Evolutionary conservation across 805 yeast genomes (phyloP), one percentile per base, ranked within the genome.

Genomic region (Saturnispora galanensis): DNA sequence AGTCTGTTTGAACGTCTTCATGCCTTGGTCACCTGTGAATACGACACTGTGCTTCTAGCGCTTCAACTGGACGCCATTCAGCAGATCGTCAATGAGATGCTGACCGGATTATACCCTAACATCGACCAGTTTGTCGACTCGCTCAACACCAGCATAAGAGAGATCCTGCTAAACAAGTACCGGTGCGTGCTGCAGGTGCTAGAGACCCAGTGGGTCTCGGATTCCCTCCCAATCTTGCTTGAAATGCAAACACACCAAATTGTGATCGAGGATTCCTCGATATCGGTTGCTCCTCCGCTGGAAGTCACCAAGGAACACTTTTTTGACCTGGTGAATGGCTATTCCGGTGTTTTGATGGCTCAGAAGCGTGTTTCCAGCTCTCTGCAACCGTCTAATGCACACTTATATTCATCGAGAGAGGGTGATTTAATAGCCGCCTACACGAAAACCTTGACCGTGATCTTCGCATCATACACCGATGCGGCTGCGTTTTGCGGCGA

Each of bases 281-380:
- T 78, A 28, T 42, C 46, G 3, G 52, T 74, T 3, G 26, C 47
- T 0, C 82, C 83, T 0, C 55, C 69, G 0, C 49, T 77, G 0
- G 68, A 64, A 31, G 16, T 36, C 0, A 53, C 74, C 0, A 73
- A 72, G 42, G 49, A 52, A 15, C 2, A 39, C 1, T 62, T 65
- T 47, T 51, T 67, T 11, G 13, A 15, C 2, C 12, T 30, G 2
- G 38, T 65, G 9, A 68, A 68, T 35, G 47, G 49, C 0, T 40
- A 48, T n/a, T 46, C 59, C 0, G 8, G 34, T 1, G 46, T 55
- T 1, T 55, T 66, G 3, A 39, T 54, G 4, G 16, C 28, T 1
- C 74, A 68, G 45, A 47, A 43, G 5, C 38, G 28, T 11, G 42
- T 70, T 2, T 38, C 26, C 26, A 11, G 16, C 17, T 29, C 45